These are phyloP conservation scores for Boletus albobrunnescens DNA, from an alignment of 1,284 basidiomycete species.

Conservation along the genomic window DNA sequence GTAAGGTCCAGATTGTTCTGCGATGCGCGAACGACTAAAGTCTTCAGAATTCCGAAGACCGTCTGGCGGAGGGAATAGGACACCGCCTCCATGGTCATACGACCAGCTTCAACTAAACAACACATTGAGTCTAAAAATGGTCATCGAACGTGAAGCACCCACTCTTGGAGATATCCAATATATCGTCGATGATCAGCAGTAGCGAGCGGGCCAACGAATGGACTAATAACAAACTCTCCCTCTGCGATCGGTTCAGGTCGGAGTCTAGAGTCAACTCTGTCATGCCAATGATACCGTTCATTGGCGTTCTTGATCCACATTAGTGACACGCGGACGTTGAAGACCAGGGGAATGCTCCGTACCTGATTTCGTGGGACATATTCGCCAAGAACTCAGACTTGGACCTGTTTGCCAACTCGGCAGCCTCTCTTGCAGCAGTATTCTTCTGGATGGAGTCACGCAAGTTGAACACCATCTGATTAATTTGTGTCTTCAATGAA, in stretches of 20 bases:
- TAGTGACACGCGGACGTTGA: conserved; percentile 8
- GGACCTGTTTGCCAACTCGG: conserved; percentile 91
- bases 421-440: conserved; percentile 94
- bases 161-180: conserved; percentile 98
- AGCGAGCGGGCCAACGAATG: conserved; percentile 92
- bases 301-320: conserved; percentile 69
- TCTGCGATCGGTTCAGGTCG: conserved; percentile 82
- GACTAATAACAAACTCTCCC: conserved; percentile 94
- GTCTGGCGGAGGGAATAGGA: conserved; percentile 97
- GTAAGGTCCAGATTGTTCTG: conserved; percentile 97
- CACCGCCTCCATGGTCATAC: conserved; percentile 99
- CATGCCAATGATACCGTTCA: conserved; percentile 99
- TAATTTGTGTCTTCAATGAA: conserved; percentile 98
- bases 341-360: conserved; percentile 24
- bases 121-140: conserved; percentile 8
- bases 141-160: conserved; percentile 31
- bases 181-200: conserved; percentile 96
- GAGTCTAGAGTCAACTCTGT: conserved; percentile 96
- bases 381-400: conserved; percentile 99
- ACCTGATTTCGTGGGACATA: conserved; percentile 96
- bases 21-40: conserved; percentile 94
- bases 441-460: conserved; percentile 99
- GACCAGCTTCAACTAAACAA: conserved; percentile 87
- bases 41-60: conserved; percentile 97
- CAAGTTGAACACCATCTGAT: conserved; percentile 98